A percentile compares a stretch with the other conserved stretches of the same genome.
phyloP scores from a whole-genome alignment of 2,329 filamentous ascomycete genomes.

The Ploettnerulaceae sp. region DNA sequence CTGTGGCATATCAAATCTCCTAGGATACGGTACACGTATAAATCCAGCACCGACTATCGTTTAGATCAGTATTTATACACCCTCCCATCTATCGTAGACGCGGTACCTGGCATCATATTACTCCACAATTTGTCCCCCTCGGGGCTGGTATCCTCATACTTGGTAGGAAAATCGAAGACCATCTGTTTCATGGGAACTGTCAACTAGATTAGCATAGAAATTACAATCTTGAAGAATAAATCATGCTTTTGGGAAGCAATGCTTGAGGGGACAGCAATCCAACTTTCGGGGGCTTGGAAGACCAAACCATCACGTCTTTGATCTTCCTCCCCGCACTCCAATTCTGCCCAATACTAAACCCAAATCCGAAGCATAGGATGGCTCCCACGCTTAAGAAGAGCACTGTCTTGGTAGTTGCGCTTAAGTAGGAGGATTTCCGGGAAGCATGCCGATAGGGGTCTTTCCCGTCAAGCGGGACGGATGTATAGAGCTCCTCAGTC shows the following conservation, averaged over 20 bases:
- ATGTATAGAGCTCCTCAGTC: conserved; percentile 11
- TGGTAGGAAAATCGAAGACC: conserved; percentile 27
- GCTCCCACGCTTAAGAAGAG: conserved; percentile 8
- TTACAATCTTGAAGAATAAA: not conserved
- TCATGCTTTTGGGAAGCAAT: conserved; percentile 22
- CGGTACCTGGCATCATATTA: conserved; percentile 28
- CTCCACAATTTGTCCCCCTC: conserved; percentile 29
- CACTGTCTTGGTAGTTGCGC: not conserved
- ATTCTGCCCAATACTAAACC: conserved; percentile 17
- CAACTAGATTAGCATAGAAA: not conserved
- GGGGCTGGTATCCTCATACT: conserved; percentile 23
- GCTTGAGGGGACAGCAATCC: conserved; percentile 16
- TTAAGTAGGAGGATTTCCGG: not conserved
- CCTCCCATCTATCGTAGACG: not conserved
- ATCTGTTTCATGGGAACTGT: conserved; percentile 24
- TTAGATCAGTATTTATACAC: not conserved
- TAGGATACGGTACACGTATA: conserved; percentile 26
- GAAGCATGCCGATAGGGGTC: not conserved
- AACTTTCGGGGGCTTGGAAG: conserved; percentile 5
- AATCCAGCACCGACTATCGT: conserved; percentile 31
- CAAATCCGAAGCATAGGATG: conserved; percentile 11
- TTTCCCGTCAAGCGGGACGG: conserved; percentile 19
- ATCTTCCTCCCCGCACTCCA: conserved; percentile 9
- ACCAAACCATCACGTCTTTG: not conserved
- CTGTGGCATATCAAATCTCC: conserved; percentile 29